Percentiles rank a stretch among this genome's conserved stretches.
phyloP scores from a whole-genome alignment of 805 yeast genomes.

The Saturnispora hagleri region DNA sequence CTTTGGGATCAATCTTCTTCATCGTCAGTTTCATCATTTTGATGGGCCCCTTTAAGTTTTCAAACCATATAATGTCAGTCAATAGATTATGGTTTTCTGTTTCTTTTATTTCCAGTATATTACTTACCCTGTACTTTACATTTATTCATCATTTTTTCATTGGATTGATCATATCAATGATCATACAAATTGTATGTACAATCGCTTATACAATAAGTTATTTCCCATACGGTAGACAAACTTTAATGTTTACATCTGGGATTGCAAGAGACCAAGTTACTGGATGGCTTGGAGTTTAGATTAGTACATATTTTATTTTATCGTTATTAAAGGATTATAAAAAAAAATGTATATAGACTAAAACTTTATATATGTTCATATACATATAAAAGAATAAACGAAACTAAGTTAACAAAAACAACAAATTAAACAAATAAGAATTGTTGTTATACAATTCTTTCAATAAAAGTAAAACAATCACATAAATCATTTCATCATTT shows the following conservation, averaged over 20 bases:
- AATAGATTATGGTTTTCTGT: constrained; percentile 66
- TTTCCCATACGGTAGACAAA: constrained; percentile 85
- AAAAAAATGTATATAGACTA: background rate
- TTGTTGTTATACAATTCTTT: background rate
- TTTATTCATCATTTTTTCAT: constrained; percentile 54
- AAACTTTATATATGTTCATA: background rate
- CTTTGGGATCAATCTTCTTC: constrained; percentile 75
- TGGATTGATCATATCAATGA: constrained; percentile 59
- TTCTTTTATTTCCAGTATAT: constrained; percentile 64
- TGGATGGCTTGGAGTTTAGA: constrained; percentile 19
- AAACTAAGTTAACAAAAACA: background rate
- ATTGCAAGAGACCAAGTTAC: constrained; percentile 32
- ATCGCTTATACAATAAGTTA: constrained; percentile 78
- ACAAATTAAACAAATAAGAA: background rate
- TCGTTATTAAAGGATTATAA: background rate
- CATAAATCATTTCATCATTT: background rate
- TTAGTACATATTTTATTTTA: background rate
- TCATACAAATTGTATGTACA: constrained; percentile 68
- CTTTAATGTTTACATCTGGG: constrained; percentile 46
- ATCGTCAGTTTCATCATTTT: constrained; percentile 75
- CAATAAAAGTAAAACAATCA: background rate
- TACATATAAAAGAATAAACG: background rate
- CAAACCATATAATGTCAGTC: constrained; percentile 55
- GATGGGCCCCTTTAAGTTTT: constrained; percentile 77
- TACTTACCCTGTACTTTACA: constrained; percentile 62